These are phyloP conservation scores for Priceomyces castillae DNA, from an alignment of 805 yeast species.

Conservation along the genomic window DNA sequence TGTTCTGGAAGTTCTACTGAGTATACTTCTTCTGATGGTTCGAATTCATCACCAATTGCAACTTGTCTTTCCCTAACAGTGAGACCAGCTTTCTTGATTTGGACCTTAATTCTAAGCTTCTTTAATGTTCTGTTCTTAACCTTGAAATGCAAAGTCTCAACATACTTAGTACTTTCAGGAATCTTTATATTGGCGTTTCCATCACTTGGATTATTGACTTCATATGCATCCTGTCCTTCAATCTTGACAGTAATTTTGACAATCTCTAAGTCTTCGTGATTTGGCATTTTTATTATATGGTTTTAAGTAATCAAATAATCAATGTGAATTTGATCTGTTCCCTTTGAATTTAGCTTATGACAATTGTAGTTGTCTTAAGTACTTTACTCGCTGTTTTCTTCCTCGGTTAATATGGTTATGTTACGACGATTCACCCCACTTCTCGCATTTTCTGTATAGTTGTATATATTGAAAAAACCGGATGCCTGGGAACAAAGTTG, in stretches of 20 bases:
- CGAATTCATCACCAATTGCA: slow-evolving; percentile 30
- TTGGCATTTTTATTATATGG: slow-evolving; percentile 4
- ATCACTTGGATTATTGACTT: slow-evolving; percentile 26
- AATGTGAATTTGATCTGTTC: too few relatives aligned
- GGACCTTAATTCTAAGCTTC: slow-evolving; percentile 34
- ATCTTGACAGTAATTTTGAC: slow-evolving; percentile 28
- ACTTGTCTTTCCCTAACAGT: slow-evolving; percentile 28
- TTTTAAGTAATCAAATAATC: background rate
- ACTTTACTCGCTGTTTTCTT: background rate
- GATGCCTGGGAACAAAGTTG: background rate
- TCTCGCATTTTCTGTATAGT: background rate
- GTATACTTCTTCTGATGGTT: slow-evolving; percentile 33
- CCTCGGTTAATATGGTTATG: background rate
- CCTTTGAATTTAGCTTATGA: too few relatives aligned
- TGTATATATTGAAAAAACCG: too few relatives aligned
- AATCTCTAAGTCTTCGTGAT: slow-evolving; percentile 33
- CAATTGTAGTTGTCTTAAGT: background rate
- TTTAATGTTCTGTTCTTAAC: slow-evolving; percentile 27
- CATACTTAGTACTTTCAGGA: slow-evolving; percentile 38
- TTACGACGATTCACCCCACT: background rate
- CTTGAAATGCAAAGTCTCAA: slow-evolving; percentile 30
- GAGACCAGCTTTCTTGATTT: slow-evolving; percentile 34
- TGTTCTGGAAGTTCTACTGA: slow-evolving; percentile 31
- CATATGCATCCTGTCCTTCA: slow-evolving; percentile 25
- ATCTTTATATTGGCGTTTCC: slow-evolving; percentile 28